Conservation (phyloP, 441 rosid species). For the Adansonia madagascariensis region DNA sequence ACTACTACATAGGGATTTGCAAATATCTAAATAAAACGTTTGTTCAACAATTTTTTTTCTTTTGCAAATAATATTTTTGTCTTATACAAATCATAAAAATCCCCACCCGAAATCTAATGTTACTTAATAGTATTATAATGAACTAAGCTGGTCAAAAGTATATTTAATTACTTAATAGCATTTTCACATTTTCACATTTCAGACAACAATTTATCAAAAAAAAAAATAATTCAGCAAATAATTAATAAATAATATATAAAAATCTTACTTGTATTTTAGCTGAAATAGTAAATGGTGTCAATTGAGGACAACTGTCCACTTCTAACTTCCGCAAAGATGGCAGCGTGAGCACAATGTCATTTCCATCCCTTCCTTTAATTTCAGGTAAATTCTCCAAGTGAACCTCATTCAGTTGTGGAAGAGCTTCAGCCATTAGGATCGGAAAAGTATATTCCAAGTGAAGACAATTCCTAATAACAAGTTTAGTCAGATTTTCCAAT, state of each 20-base stretch:
- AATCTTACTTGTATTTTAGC: too few relatives aligned
- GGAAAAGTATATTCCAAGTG: neutral
- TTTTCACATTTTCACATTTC: too few relatives aligned
- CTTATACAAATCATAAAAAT: too few relatives aligned
- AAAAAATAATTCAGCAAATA: neutral
- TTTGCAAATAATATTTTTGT: too few relatives aligned
- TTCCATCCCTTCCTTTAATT: neutral
- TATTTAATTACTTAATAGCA: neutral
- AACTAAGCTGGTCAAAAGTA: too few relatives aligned
- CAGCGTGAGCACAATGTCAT: neutral
- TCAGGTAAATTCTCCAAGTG: neutral
- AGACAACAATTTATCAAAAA: neutral
- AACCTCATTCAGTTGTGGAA: neutral
- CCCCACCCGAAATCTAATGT: too few relatives aligned
- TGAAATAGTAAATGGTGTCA: neutral
- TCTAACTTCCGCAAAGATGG: neutral
- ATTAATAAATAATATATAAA: too few relatives aligned
- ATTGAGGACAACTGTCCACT: neutral
- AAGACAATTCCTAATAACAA: neutral
- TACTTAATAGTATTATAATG: too few relatives aligned
- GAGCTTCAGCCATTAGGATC: neutral
- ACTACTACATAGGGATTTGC: too few relatives aligned
- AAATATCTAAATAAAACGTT: too few relatives aligned
- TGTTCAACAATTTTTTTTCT: too few relatives aligned
- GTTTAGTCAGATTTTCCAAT: neutral